Evolutionary conservation across 129 eudicot species (phyloP).

Genomic region (Flaveria sonorensis): DNA sequence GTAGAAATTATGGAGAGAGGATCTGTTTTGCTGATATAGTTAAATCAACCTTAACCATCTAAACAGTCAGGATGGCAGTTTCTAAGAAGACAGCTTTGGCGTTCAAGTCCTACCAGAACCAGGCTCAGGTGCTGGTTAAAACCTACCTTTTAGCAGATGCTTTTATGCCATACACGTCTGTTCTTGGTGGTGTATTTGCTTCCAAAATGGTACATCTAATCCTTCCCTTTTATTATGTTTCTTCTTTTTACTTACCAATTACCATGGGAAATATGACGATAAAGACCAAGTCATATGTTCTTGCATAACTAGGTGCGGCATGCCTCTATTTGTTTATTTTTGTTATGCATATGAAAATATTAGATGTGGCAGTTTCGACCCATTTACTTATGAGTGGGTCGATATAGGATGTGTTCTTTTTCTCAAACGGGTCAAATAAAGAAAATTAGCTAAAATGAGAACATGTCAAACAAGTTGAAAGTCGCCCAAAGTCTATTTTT

Average conservation of each 20-base stretch:
- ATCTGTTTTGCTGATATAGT: constrained; percentile 24
- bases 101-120: constrained; percentile 62
- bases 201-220: constrained; percentile 69
- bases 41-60: constrained; percentile 28
- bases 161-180: constrained; percentile 64
- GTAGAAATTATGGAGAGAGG: constrained; percentile 33
- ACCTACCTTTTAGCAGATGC: constrained; percentile 64
- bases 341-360: constrained; percentile 1
- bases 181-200: constrained; percentile 73
- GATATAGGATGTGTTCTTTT: background rate
- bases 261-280: constrained; percentile 2
- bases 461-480: background rate
- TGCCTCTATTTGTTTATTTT: background rate
- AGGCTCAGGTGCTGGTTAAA: constrained; percentile 65
- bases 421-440: background rate
- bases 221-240: constrained; percentile 16
- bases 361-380: background rate
- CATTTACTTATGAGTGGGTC: background rate
- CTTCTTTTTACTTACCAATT: background rate
- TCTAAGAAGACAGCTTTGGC: constrained; percentile 58
- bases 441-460: background rate
- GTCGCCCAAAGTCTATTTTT: background rate
- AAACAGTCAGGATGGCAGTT: constrained; percentile 43
- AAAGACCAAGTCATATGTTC: background rate
- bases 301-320: constrained; percentile 12